Percentiles rank a stretch among this genome's conserved stretches.
Conservation (phyloP, 1,284 basidiomycete genomes). For the Tranzscheliella williamsii region DNA sequence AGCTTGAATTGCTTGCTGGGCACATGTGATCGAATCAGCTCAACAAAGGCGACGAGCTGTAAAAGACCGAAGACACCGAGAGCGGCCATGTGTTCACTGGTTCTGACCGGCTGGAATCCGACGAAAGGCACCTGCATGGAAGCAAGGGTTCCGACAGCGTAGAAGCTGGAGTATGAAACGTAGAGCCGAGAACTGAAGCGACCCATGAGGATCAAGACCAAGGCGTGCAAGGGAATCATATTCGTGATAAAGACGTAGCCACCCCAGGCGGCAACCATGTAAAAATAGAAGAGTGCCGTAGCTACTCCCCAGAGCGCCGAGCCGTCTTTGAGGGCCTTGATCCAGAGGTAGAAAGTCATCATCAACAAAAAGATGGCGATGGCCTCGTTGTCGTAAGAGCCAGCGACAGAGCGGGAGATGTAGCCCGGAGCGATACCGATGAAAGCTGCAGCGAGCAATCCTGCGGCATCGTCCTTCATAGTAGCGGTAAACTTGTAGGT, state of each 20-base stretch:
- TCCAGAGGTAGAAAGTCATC: slow-evolving; percentile 98
- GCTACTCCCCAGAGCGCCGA: slow-evolving; percentile 87
- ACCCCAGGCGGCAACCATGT: slow-evolving; percentile 99
- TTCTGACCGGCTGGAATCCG: slow-evolving; percentile 96
- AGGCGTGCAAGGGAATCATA: slow-evolving; percentile 95
- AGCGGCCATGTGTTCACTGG: slow-evolving; percentile 98
- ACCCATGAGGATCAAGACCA: slow-evolving; percentile 95
- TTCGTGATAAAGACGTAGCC: slow-evolving; percentile 99
- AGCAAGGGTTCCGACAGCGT: slow-evolving; percentile 91
- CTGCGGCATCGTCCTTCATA: slow-evolving; percentile 71
- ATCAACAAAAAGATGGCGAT: slow-evolving; percentile 99
- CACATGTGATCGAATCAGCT: slow-evolving; percentile 84
- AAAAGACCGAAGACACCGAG: slow-evolving; percentile 94
- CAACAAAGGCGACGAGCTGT: slow-evolving; percentile 92
- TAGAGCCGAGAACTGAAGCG: slow-evolving; percentile 90
- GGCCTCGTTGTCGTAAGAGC: slow-evolving; percentile 99
- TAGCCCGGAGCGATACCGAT: slow-evolving; percentile 95
- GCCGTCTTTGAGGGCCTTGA: slow-evolving; percentile 91
- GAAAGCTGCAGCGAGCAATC: slow-evolving; percentile 94
- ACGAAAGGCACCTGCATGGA: slow-evolving; percentile 99
- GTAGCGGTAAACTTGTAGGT: slow-evolving; percentile 69
- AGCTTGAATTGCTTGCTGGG: slow-evolving; percentile 91
- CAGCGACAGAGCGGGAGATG: slow-evolving; percentile 97
- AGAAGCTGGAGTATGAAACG: slow-evolving; percentile 95
- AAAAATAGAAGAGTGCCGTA: slow-evolving; percentile 96